A percentile compares a stretch with the other conserved stretches of the same genome.
These are phyloP conservation scores for Combretum micranthum DNA, from an alignment of 345 rosid genomes.

Conservation along the genomic window DNA sequence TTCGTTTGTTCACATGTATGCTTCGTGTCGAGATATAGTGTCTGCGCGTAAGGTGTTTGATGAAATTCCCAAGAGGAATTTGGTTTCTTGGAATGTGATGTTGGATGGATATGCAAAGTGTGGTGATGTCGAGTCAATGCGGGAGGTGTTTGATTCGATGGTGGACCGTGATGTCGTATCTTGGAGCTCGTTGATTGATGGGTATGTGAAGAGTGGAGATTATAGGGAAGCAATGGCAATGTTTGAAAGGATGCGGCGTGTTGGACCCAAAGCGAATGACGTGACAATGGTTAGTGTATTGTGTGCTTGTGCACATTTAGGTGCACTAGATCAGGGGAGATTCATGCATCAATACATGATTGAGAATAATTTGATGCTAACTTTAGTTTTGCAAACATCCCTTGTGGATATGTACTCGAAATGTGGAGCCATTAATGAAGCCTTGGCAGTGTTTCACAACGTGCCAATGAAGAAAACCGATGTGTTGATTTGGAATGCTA, in stretches of 20 bases:
- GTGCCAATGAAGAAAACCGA: constrained; percentile 28
- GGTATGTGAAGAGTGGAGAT: constrained; percentile 58
- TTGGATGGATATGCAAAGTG: constrained; percentile 71
- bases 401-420: constrained; percentile 89
- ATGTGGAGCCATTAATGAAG: constrained; percentile 73
- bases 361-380: constrained; percentile 38
- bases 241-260: constrained; percentile 45
- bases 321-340: constrained; percentile 63
- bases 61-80: constrained; percentile 44
- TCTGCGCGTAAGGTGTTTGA: constrained; percentile 62
- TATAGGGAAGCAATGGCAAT: constrained; percentile 51
- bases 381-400: constrained; percentile 55
- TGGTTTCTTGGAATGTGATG: constrained; percentile 79
- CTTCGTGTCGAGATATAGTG: constrained; percentile 36
- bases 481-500: constrained; percentile 78
- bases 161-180: constrained; percentile 62
- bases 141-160: constrained; percentile 55
- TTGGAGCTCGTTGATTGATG: constrained; percentile 85
- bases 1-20: constrained; percentile 63
- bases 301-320: constrained; percentile 83
- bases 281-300: constrained; percentile 86
- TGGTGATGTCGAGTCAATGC: constrained; percentile 45
- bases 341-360: constrained; percentile 46
- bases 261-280: constrained; percentile 57
- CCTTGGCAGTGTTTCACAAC: constrained; percentile 43